Conservation (phyloP, 371 early-diverging fungal species). For the Mortierella sp. region DNA sequence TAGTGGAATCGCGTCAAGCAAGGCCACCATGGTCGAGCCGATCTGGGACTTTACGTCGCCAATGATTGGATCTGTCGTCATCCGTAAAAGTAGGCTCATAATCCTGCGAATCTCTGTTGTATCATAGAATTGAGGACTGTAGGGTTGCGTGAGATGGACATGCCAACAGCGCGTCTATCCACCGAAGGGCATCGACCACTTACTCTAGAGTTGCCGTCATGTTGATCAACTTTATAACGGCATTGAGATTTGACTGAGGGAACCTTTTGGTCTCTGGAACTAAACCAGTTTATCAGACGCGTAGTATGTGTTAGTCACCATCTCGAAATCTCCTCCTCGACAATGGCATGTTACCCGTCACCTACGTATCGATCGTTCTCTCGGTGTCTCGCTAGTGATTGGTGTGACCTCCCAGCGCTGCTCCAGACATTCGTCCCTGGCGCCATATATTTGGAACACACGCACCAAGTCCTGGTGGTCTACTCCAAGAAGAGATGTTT, state of each 20-base stretch:
- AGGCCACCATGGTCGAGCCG: constrained; percentile 24
- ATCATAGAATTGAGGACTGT: constrained; percentile 37
- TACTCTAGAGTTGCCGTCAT: constrained; percentile 46
- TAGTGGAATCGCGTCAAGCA: constrained; percentile 33
- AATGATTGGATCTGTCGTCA: constrained; percentile 50
- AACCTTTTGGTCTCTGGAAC: constrained; percentile 31
- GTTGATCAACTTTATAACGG: constrained; percentile 29
- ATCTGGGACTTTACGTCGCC: constrained; percentile 39
- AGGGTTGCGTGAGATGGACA: too few relatives aligned
- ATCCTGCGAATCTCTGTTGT: constrained; percentile 27
- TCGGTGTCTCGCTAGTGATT: constrained; percentile 18
- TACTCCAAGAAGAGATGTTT: constrained; percentile 24
- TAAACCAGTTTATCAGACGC: background rate
- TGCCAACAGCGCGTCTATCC: too few relatives aligned
- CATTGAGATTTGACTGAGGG: constrained; percentile 29
- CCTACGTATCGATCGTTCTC: constrained; percentile 26
- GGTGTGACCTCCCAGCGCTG: constrained; percentile 34
- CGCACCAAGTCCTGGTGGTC: constrained; percentile 33
- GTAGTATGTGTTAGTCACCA: background rate
- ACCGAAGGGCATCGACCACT: background rate
- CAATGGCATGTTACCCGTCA: background rate
- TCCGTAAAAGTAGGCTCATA: constrained; percentile 24
- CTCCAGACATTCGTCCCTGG: constrained; percentile 24
- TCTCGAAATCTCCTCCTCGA: background rate
- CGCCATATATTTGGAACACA: constrained; percentile 29